Evolutionary conservation across 768 basidiomycete species (phyloP), one percentile per base, ranked within the genome.

Genomic region (Agrocybe praecox): DNA sequence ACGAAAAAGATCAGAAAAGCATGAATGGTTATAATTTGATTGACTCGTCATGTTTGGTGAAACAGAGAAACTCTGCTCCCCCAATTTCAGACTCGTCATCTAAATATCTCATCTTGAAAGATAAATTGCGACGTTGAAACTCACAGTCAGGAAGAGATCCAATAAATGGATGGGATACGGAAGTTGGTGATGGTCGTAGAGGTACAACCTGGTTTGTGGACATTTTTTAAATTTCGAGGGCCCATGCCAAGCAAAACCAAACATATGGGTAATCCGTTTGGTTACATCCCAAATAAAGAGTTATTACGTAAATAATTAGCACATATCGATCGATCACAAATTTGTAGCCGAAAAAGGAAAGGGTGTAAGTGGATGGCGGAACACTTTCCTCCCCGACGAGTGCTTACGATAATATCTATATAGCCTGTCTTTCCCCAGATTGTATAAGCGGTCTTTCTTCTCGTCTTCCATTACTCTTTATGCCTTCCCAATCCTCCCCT

Each of bases 1-100:
- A 45, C 21, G 23, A 29, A 55, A 66, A 68, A 65, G 65, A 74
- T 93, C 92, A 94, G 92, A 76, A 79, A 88, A 79, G 91, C 92
- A 94, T 94, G 92, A 94, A 94, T 94, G 91, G 92, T 29, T 89
- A 89, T 76, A 78, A 68, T 72, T 75, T 72, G 69, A 74, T 71
- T 57, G 77, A 76, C 65, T 92, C 90, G 83, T 92, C 91, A 88
- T 67, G 59, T 77, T 74, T 56, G 63, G 62, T 63, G 61, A 64
- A 66, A 73, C 70, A 79, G 81, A 84, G 86, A 84, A 86, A 82
- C 86, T 86, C 81, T 78, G 76, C 63, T 67, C 58, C 67, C 59
- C 64, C 70, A 69, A 67, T 69, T 73, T 94, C 92, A 78, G 92
- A 94, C 92, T 94, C 92, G 92, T 81, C 81, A 83, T 82, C 80